phyloP scores from a whole-genome alignment of 495 filamentous ascomycete species.

The Aspergillus avenaceus region DNA sequence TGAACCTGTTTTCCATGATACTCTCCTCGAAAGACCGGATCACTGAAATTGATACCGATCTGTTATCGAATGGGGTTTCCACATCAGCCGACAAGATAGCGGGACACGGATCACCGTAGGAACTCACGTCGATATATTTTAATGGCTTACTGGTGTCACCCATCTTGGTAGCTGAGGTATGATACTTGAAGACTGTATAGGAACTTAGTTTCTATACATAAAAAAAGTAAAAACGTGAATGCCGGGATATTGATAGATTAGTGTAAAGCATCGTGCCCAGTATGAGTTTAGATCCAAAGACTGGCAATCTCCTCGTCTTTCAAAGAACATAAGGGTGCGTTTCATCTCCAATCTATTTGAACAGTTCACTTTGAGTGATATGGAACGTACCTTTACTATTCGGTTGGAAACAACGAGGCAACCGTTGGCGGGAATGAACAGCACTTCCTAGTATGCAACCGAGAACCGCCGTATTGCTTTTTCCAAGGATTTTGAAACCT shows the following conservation, averaged over 20 bases:
- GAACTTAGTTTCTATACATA: not conserved
- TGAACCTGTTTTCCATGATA: conserved; percentile 83
- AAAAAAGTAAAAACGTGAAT: not conserved
- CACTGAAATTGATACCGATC: conserved; percentile 92
- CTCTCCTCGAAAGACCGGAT: conserved; percentile 76
- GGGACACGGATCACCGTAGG: not conserved
- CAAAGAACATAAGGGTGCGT: too few species aligned
- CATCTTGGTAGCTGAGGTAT: conserved; percentile 24
- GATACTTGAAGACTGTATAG: conserved; percentile 2
- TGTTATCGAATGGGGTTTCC: conserved; percentile 20
- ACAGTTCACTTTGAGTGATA: too few species aligned
- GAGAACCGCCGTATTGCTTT: conserved; percentile 13
- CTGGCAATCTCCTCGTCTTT: not conserved
- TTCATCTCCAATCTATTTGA: too few species aligned
- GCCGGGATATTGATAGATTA: conserved; percentile 7
- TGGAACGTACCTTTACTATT: conserved; percentile 13
- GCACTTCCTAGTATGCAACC: conserved; percentile 4
- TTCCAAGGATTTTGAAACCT: conserved; percentile 12
- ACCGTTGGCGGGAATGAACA: not conserved
- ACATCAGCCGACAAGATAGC: conserved; percentile 9
- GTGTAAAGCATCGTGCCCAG: conserved; percentile 4
- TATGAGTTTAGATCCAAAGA: conserved; percentile 1
- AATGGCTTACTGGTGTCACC: conserved; percentile 27
- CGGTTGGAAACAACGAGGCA: not conserved
- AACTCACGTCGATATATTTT: conserved; percentile 44